Evolutionary conservation across 2,329 filamentous ascomycete species (phyloP).

Genomic region (Talaromyces sp.): DNA sequence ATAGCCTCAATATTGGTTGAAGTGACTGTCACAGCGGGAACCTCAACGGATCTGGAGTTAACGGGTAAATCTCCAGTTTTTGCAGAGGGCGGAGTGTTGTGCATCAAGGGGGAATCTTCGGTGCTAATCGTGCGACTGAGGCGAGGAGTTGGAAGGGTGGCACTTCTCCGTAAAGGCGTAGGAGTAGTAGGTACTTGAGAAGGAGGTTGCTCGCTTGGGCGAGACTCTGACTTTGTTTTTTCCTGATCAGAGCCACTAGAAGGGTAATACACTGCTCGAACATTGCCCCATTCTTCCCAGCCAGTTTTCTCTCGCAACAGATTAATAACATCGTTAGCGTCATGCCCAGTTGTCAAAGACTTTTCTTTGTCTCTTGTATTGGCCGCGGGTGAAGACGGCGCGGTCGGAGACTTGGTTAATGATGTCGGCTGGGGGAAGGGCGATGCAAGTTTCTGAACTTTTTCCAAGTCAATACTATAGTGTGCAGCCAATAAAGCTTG

Average conservation of each 20-base stretch:
- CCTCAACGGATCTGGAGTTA: conserved; percentile 55
- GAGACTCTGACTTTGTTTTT: conserved; percentile 27
- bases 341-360: conserved; percentile 48
- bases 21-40: conserved; percentile 49
- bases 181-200: conserved; percentile 61
- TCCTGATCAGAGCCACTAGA: conserved; percentile 26
- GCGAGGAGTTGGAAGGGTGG: conserved; percentile 54
- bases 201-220: conserved; percentile 30
- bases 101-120: conserved; percentile 49
- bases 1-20: conserved; percentile 32
- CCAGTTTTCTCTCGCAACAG: conserved; percentile 56
- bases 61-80: conserved; percentile 33
- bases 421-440: conserved; percentile 73
- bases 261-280: conserved; percentile 75
- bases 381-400: conserved; percentile 44
- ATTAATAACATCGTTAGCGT: conserved; percentile 78
- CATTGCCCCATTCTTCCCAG: conserved; percentile 75
- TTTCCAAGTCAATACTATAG: conserved; percentile 68
- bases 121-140: conserved; percentile 40
- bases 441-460: conserved; percentile 74
- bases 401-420: conserved; percentile 45
- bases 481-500: conserved; percentile 74
- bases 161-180: conserved; percentile 67
- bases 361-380: conserved; percentile 74
- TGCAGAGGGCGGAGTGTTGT: conserved; percentile 27